Percentiles rank a stretch among this genome's conserved stretches.
Evolutionary conservation across 2,329 filamentous ascomycete species (phyloP).

Genomic region (Pseudogymnoascus sp.): DNA sequence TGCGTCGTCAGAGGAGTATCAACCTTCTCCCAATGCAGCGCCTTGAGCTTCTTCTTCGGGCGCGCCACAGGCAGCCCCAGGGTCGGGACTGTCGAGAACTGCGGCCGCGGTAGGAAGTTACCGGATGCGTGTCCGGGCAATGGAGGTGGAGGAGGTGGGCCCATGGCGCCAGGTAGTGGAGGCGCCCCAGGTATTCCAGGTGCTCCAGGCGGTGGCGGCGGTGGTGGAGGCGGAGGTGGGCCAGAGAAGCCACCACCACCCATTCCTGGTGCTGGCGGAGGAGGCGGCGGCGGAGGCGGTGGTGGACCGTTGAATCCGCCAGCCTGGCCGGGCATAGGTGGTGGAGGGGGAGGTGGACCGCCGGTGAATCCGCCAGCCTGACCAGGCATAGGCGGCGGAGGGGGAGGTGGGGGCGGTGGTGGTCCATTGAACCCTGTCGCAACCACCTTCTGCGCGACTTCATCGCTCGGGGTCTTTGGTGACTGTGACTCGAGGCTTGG

Average conservation of each 20-base stretch:
- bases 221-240: constrained; percentile 34
- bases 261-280: constrained; percentile 31
- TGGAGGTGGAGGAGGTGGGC: constrained; percentile 43
- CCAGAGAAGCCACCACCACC: constrained; percentile 17
- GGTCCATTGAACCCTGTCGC: constrained; percentile 19
- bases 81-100: constrained; percentile 43
- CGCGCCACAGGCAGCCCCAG: constrained; percentile 70
- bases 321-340: constrained; percentile 31
- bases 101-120: constrained; percentile 60
- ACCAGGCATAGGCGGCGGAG: constrained; percentile 35
- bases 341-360: constrained; percentile 34
- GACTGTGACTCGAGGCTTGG: constrained; percentile 62
- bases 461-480: constrained; percentile 43
- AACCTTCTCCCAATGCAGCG: constrained; percentile 98
- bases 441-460: constrained; percentile 17
- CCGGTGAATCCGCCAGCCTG: constrained; percentile 29
- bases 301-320: constrained; percentile 26
- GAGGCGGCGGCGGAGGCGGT: constrained; percentile 28
- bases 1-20: constrained; percentile 86
- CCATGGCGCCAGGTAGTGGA: constrained; percentile 36
- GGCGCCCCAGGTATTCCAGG: constrained; percentile 36
- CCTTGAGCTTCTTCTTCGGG: constrained; percentile 99
- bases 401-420: constrained; percentile 28
- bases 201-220: constrained; percentile 32
- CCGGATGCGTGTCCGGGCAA: constrained; percentile 63